Evolutionary conservation across 192 early-diverging fungal genomes (phyloP), one percentile per base, ranked within the genome.

Genomic region (Podila epicladia): DNA sequence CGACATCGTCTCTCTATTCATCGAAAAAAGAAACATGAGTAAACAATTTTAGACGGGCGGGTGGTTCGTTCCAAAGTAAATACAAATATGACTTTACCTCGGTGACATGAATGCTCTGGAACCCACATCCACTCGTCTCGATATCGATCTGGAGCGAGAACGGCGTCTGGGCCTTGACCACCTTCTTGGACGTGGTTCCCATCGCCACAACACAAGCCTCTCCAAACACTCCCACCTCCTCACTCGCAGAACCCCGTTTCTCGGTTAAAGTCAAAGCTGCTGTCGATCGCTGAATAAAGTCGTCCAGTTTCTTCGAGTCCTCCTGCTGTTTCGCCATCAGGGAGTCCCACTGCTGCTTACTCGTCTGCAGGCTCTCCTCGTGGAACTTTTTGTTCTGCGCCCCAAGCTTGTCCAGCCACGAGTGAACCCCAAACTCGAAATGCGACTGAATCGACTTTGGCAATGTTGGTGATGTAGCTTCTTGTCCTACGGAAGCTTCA

Each of bases 291-390:
- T 71, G 53, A 55, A 76, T 70, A 64, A 71, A 71, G 0, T 67
- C 69, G 3, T 78, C 31, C 4, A 71, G 31, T 17, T 45, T 61
- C n/a, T 35, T 49, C 4, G 64, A 72, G 51, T 72, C 75, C 20
- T 51, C 63, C 9, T 71, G 64, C 26, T 78, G 75, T 17, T 78
- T 78, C 19, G 35, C 59, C 75, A 67, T 78, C 26, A 78, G 31
- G 17, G 69, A 24, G 4, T 22, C 31, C 64, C 65, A 72, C 24
- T 71, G 64, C 24, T 63, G 19, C 53, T 33, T n/a, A 19, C 65
- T 49, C 3, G 26, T 32, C 0, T 58, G 51, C 11, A 29, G 48
- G 58, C 41, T 79, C 49, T 72, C 65, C 20, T 72, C 59, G 26
- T 49, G 66, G 49, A 68, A 37, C 15, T 50, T 64, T 51, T 22